Evolutionary conservation across 768 basidiomycete species (phyloP).

Genomic region (Rhodotorula graminis): DNA sequence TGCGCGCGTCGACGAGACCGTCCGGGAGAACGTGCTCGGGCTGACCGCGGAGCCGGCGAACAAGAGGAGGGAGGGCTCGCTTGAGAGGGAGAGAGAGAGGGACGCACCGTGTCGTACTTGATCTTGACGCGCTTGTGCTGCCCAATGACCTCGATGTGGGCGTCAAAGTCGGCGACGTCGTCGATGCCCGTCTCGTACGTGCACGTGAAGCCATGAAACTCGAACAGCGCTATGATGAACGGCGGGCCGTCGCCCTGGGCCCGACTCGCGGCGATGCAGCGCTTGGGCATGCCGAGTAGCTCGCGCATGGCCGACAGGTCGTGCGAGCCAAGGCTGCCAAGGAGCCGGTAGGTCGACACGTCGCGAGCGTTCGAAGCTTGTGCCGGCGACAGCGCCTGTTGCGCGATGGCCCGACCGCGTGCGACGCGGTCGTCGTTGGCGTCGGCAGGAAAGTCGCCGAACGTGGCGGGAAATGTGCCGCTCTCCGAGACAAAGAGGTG

Average conservation of each 20-base stretch:
- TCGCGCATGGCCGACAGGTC: slow-evolving; percentile 46
- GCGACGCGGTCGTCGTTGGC: slow-evolving; percentile 17
- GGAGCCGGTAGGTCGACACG: slow-evolving; percentile 33
- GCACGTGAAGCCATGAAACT: slow-evolving; percentile 42
- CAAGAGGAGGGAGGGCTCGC: too few relatives aligned
- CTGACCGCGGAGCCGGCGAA: too few relatives aligned
- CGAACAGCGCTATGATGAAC: slow-evolving; percentile 33
- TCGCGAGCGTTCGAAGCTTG: slow-evolving; percentile 17
- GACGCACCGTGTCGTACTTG: slow-evolving; percentile 30
- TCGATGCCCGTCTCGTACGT: slow-evolving; percentile 44
- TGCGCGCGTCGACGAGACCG: not conserved
- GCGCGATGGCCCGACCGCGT: slow-evolving; percentile 18
- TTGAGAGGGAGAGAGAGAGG: not conserved
- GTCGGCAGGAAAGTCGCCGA: slow-evolving; percentile 37
- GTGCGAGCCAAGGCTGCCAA: slow-evolving; percentile 43
- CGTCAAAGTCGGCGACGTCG: slow-evolving; percentile 44
- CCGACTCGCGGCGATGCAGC: slow-evolving; percentile 25
- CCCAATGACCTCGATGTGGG: slow-evolving; percentile 45
- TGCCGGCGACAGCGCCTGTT: slow-evolving; percentile 35
- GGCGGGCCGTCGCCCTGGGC: not conserved
- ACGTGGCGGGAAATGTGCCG: slow-evolving; percentile 32
- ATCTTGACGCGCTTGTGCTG: slow-evolving; percentile 42
- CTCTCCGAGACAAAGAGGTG: slow-evolving; percentile 41
- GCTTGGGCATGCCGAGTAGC: slow-evolving; percentile 42
- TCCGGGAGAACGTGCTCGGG: too few relatives aligned